phyloP scores from a whole-genome alignment of 2,329 filamentous ascomycete genomes.

The Amylocarpus encephaloides region DNA sequence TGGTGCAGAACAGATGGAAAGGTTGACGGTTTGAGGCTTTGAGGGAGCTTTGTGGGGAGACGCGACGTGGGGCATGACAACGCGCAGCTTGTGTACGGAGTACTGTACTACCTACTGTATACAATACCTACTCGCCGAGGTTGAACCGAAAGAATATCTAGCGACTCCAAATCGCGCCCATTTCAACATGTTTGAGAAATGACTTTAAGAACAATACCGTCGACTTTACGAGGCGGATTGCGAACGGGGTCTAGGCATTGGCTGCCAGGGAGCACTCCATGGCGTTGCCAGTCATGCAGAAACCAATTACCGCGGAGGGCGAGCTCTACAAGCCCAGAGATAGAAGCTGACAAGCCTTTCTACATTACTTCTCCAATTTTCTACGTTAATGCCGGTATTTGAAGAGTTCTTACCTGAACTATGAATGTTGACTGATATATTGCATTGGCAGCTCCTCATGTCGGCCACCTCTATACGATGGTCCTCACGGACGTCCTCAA shows the following conservation, averaged over 20 bases:
- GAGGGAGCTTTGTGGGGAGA: neutral
- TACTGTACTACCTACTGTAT: too few relatives aligned
- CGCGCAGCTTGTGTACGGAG: too few relatives aligned
- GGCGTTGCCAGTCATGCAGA: slow-evolving; percentile 25
- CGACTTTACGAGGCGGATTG: slow-evolving; percentile 15
- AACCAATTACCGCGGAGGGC: slow-evolving; percentile 2
- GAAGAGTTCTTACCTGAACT: neutral
- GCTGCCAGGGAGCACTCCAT: slow-evolving; percentile 9
- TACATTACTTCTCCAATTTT: slow-evolving; percentile 97
- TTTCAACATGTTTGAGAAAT: slow-evolving; percentile 11
- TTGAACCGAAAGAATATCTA: slow-evolving; percentile 4
- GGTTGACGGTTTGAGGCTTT: neutral
- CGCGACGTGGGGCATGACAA: neutral
- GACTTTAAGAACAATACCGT: slow-evolving; percentile 17
- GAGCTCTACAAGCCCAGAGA: slow-evolving; percentile 18
- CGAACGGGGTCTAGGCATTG: slow-evolving; percentile 4
- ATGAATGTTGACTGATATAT: neutral
- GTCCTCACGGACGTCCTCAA: slow-evolving; percentile 87
- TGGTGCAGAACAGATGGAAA: neutral
- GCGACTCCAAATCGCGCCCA: neutral
- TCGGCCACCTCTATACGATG: slow-evolving; percentile 93
- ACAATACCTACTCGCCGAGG: neutral
- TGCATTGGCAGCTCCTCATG: slow-evolving; percentile 65
- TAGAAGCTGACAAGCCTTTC: slow-evolving; percentile 63
- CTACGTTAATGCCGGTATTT: slow-evolving; percentile 87